Evolutionary conservation across 108 stramenopile genomes (phyloP).

Genomic region (Skeletonema potamos): DNA sequence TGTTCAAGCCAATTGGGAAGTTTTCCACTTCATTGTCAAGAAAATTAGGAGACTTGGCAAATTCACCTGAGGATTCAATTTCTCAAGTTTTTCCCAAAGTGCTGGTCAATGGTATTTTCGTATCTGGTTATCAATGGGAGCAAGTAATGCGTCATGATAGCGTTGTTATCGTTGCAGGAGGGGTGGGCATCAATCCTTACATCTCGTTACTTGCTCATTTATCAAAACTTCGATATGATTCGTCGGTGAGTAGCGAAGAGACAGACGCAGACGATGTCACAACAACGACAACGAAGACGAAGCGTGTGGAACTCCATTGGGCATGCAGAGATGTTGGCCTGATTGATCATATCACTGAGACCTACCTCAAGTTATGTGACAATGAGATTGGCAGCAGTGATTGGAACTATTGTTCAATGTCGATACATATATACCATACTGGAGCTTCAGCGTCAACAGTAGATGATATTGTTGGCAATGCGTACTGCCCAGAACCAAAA

Average conservation of each 20-base stretch:
- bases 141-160: slow-evolving; percentile 14
- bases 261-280: not conserved
- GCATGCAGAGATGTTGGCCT: slow-evolving; percentile 25
- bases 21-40: slow-evolving; percentile 9
- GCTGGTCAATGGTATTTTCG: slow-evolving; percentile 18
- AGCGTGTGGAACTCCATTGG: slow-evolving; percentile 17
- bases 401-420: too few relatives aligned
- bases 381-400: not conserved
- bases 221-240: not conserved
- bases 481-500: too few relatives aligned
- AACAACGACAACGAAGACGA: not conserved
- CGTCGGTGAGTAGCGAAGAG: too few relatives aligned
- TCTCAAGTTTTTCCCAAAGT: not conserved
- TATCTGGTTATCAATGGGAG: not conserved
- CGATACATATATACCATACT: too few relatives aligned
- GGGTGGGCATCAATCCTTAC: slow-evolving; percentile 22
- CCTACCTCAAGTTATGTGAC: not conserved
- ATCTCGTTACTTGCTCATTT: slow-evolving; percentile 14
- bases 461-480: too few relatives aligned
- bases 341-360: slow-evolving; percentile 14
- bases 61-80: not conserved
- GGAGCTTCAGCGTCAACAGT: too few relatives aligned
- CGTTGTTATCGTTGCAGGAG: slow-evolving; percentile 27
- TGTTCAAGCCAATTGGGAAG: slow-evolving; percentile 8
- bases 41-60: too few relatives aligned